Conservation (phyloP, 176 grass and related monocot genomes). For the Oryza australiensis region DNA sequence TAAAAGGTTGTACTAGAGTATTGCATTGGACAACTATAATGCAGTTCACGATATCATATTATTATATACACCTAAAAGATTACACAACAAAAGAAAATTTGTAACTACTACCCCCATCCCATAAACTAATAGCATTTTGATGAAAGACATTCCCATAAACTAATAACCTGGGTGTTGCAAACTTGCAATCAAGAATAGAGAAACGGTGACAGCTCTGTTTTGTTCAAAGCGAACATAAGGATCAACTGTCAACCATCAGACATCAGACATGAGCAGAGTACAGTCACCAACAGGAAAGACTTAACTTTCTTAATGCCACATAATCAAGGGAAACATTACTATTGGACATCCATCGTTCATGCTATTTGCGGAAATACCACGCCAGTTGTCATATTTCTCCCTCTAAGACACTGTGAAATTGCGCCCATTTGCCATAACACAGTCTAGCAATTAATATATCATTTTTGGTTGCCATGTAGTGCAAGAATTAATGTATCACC, state of each 20-base stretch:
- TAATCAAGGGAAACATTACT: neutral
- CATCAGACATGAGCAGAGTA: slow-evolving; percentile 23
- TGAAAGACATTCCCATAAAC: neutral
- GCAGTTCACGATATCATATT: neutral
- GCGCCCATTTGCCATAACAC: neutral
- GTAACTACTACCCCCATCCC: too few species aligned
- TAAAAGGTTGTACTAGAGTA: neutral
- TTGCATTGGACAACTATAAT: neutral
- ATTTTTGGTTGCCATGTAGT: neutral
- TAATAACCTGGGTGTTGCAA: slow-evolving; percentile 1
- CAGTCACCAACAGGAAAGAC: neutral
- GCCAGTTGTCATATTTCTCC: neutral
- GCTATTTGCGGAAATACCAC: neutral
- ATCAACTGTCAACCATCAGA: neutral
- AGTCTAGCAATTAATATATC: neutral
- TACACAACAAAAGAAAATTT: neutral
- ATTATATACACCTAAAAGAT: slow-evolving; percentile 26
- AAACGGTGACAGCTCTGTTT: neutral
- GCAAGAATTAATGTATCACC: neutral
- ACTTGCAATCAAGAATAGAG: neutral
- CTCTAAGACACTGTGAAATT: neutral
- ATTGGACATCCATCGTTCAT: neutral
- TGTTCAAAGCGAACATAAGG: slow-evolving; percentile 1
- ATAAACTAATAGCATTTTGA: neutral
- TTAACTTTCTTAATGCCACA: neutral